A percentile compares a stretch with the other conserved stretches of the same genome.
Evolutionary conservation across 331 rosid species (phyloP).

Genomic region (Arachis monticola): DNA sequence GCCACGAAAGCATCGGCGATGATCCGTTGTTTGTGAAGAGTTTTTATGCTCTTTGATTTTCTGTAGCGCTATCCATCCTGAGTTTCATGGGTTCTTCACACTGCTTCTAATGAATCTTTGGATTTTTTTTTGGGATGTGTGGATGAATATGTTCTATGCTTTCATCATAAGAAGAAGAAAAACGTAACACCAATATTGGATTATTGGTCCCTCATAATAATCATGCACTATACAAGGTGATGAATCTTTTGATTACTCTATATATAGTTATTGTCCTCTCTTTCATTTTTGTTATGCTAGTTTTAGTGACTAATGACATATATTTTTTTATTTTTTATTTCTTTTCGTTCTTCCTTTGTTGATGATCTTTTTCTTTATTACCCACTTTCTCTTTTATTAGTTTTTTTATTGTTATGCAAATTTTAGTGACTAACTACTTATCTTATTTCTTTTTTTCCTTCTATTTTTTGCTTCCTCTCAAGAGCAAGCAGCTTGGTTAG

Average conservation of each 20-base stretch:
- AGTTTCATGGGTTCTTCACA: conserved; percentile 81
- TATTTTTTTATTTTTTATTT: neutral
- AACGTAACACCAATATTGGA: neutral
- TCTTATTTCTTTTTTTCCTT: neutral
- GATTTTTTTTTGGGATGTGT: neutral
- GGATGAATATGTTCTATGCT: neutral
- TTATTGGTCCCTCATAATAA: conserved; percentile 2
- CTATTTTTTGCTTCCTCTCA: neutral
- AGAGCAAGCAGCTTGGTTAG: conserved; percentile 8
- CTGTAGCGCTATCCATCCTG: conserved; percentile 93
- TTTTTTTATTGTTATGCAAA: neutral
- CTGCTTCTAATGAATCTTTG: conserved; percentile 17
- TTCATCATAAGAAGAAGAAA: neutral
- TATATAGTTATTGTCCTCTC: neutral
- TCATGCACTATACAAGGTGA: conserved; percentile 24
- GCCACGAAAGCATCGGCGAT: conserved; percentile 46
- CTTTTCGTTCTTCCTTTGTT: too few relatives aligned
- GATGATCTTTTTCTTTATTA: too few relatives aligned
- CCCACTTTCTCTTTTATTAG: too few relatives aligned
- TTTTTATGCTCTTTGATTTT: conserved; percentile 5
- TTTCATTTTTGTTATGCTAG: conserved; percentile 5
- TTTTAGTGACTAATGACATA: neutral
- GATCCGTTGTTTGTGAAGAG: neutral
- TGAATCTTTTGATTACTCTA: conserved; percentile 15
- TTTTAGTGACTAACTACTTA: neutral